Evolutionary conservation across 129 eudicot species (phyloP), one percentile per base, ranked within the genome.

Genomic region (Arctium minus): DNA sequence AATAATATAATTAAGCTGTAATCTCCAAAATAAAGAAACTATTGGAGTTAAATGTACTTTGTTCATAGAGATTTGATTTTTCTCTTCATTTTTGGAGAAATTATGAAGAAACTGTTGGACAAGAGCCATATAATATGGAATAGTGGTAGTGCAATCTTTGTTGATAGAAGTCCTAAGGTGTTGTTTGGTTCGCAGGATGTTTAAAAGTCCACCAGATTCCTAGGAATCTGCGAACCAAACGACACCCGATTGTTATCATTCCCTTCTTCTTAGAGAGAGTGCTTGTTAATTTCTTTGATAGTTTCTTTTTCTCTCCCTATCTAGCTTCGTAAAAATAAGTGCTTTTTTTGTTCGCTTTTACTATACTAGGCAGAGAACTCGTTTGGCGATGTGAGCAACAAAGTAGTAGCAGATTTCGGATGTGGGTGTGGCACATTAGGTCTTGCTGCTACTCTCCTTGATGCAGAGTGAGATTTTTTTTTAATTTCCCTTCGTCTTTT

Each of bases 401-500:
- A 91, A 84, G 92, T 93, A 22, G 99, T 96, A 74, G 99, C 98
- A 35, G 99, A 96, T 90, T 93, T 96, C 79, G 99, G 99, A 69
- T 96, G 99, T 86, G 99, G 99, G 60, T 96, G 99, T 74, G 99
- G 99, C 73, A 96, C 99, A 40, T 80, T 96, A 75, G 98, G 99
- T 38, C 87, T 96, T 80, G 99, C 97, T 48, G 99, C 99, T 79
- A 88, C 88, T 67, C 97, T 96, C 67, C 87, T 96, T 65, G 98
- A 89, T 83, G 97, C 97, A 60, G 93, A 91, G 98, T 94, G 69
- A 89, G 97, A 53, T 77, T 65, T 33, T 65, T 33, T 74, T 33
- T 62, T 10, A 30, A 60, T 22, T 76, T 27, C 73, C 44, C 39
- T 2, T 1, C 30, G 36, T 36, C 33, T 50, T 77, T 38, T 68